Base-by-base conservation (phyloP, 352 stramenopile genomes). In the Phytophthora tubulina region DNA sequence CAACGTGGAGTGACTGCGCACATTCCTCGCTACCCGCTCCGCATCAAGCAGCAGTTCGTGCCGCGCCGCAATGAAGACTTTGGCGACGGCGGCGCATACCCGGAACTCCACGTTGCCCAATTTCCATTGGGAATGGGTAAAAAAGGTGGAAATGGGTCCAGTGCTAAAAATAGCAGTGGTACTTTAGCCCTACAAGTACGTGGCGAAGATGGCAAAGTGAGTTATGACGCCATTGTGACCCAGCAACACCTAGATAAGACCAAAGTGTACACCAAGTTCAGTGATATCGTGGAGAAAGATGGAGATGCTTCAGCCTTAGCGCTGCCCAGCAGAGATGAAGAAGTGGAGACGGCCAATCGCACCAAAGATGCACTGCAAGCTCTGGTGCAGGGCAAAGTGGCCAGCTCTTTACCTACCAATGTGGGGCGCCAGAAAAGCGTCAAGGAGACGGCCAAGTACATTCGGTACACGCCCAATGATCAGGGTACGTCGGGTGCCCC, bases 51-150 rank as follows among this genome's bases (percentile, higher is more conserved):
- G 14, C 79, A 87, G 61, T 96, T 95, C 64, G 70, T 94, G 1
- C 89, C 89, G 39, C 87, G 87, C 10, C 76, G 73, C 21, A 55
- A 66, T 21, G 79, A 80, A 31, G 98, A 99, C 79, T 99, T 99
- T 84, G 97, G 96, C 39, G 97, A 99, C 79, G 98, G 98, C 46
- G 98, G 98, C 42, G 97, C 97, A 52, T 99, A 97, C 76, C 98
- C 98, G 0, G 98, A 99, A 89, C 98, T 99, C 63, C 97, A 99
- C 78, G 81, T 99, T 32, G 96, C 97, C 64, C 97, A 99, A 81
- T 99, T 99, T 75, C 97, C 97, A 8, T 77, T 98, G 2, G 88
- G 95, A 72, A 99, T 99, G 96, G 97, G 97, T 54, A 94, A 94
- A 67, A 77, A 70, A 38, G 45, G 42, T 27, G 50, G 92, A 93